Conservation (phyloP, 768 basidiomycete genomes). For the Boletus sp. region DNA sequence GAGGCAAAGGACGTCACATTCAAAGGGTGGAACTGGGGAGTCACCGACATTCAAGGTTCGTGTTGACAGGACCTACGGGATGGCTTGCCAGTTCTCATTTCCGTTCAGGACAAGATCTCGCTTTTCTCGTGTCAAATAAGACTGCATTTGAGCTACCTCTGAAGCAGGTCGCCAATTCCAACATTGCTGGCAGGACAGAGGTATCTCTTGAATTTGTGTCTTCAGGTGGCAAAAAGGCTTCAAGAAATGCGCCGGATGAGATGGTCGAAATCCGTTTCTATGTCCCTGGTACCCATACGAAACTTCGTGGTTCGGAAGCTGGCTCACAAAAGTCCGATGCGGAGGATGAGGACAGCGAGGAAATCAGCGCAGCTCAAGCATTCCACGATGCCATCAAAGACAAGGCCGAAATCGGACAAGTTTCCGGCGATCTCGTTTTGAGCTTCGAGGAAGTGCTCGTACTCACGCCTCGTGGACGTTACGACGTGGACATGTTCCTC, state of each 20-base stretch:
- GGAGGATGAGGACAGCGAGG: conserved; percentile 70
- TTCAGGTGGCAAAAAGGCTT: conserved; percentile 43
- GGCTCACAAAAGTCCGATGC: conserved; percentile 71
- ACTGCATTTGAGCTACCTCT: conserved; percentile 90
- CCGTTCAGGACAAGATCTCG: conserved; percentile 77
- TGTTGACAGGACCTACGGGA: neutral
- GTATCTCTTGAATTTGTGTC: conserved; percentile 95
- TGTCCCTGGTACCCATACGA: conserved; percentile 77
- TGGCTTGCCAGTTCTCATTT: neutral
- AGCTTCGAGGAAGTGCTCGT: conserved; percentile 96
- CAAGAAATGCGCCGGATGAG: conserved; percentile 62
- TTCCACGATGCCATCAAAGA: conserved; percentile 98
- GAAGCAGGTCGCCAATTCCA: conserved; percentile 87
- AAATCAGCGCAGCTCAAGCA: conserved; percentile 88
- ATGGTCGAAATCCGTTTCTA: conserved; percentile 96
- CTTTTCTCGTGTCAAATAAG: conserved; percentile 86
- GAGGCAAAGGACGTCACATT: conserved; percentile 85
- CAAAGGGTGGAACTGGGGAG: conserved; percentile 99
- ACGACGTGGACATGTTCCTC: conserved; percentile 97
- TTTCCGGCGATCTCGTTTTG: conserved; percentile 86
- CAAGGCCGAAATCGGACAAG: conserved; percentile 90
- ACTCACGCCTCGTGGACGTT: conserved; percentile 92
- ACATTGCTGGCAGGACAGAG: conserved; percentile 95
- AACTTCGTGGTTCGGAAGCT: conserved; percentile 64
- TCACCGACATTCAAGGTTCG: conserved; percentile 89